Base-by-base conservation (phyloP, 768 basidiomycete genomes). In the Lentinula raphanica region DNA sequence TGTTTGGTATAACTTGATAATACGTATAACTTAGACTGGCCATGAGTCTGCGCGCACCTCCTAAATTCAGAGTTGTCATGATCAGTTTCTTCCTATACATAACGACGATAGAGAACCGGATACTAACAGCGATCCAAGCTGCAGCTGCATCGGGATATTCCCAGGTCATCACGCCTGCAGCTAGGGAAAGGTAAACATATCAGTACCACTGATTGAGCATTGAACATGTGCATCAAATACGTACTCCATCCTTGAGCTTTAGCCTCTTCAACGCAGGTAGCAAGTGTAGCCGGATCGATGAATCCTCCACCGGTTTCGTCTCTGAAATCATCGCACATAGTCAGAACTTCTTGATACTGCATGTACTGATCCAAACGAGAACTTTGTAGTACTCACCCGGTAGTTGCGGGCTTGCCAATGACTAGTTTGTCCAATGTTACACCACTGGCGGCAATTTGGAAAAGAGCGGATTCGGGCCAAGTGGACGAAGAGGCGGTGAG, bases 331-430 rank as follows among this genome's bases (percentile, higher is more conserved):
- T n/a, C n/a, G n/a, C n/a, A n/a, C n/a, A n/a, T n/a, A n/a, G n/a
- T n/a, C n/a, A n/a, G n/a, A n/a, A n/a, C n/a, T n/a, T n/a, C n/a
- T n/a, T n/a, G n/a, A n/a, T n/a, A n/a, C n/a, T n/a, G n/a, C n/a
- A n/a, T n/a, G n/a, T n/a, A n/a, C n/a, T n/a, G n/a, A n/a, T n/a
- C n/a, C n/a, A n/a, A n/a, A 42, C 31, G 54, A 45, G 36, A 7
- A 15, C 19, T 45, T 32, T n/a, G n/a, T n/a, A n/a, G 32, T 15
- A 3, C 45, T 48, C n/a, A 57, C 56, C 28, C 65, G 0, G 75
- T 59, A 9, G 68, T 73, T 1, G 82, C 84, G 1, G 88, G 88
- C 69, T 92, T 92, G 3, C 88, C 89, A 64, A 92, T 87, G 60
- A 90, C 82, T 51, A 90, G 74, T 71, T 92, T 90, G 68, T 79